phyloP scores from a whole-genome alignment of 2,329 filamentous ascomycete species.

The Fusarium solani-melongenae region DNA sequence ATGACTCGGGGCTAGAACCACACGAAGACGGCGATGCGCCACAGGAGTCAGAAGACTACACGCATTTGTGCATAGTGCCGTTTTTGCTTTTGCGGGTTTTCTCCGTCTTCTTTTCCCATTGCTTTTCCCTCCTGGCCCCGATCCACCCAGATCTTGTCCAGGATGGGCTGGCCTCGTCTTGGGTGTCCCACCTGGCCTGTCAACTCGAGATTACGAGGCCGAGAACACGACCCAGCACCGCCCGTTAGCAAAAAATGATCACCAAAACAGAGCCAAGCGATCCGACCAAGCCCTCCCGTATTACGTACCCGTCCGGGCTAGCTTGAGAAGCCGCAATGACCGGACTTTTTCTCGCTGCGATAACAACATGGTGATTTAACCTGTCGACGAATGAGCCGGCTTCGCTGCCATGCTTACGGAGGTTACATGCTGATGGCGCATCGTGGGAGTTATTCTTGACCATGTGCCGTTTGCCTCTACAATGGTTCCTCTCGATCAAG shows the following conservation, averaged over 20 bases:
- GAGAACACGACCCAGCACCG: constrained; percentile 22
- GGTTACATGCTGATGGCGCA: neutral
- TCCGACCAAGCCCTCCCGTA: constrained; percentile 19
- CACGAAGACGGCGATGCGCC: constrained; percentile 29
- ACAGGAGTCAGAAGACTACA: constrained; percentile 18
- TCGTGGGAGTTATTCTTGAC: neutral
- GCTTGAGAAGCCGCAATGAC: neutral
- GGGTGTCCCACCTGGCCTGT: constrained; percentile 16
- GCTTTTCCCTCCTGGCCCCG: constrained; percentile 20
- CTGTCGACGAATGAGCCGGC: constrained; percentile 24
- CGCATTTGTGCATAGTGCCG: constrained; percentile 6
- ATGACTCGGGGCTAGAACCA: constrained; percentile 32
- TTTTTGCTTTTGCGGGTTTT: constrained; percentile 22
- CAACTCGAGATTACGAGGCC: constrained; percentile 31
- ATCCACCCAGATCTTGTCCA: constrained; percentile 38
- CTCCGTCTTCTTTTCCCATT: constrained; percentile 8
- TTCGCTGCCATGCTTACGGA: constrained; percentile 6
- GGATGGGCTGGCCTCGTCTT: constrained; percentile 25
- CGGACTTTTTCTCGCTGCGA: constrained; percentile 11
- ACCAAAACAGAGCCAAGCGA: constrained; percentile 10
- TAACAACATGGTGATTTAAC: constrained; percentile 20
- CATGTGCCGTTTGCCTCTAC: constrained; percentile 10
- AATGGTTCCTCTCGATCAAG: neutral
- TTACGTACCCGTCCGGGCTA: constrained; percentile 31
- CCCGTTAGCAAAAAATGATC: constrained; percentile 18